Percentiles rank a stretch among this genome's conserved stretches.
These are phyloP conservation scores for Candida glaebosa DNA, from an alignment of 805 yeast genomes.

Conservation along the genomic window DNA sequence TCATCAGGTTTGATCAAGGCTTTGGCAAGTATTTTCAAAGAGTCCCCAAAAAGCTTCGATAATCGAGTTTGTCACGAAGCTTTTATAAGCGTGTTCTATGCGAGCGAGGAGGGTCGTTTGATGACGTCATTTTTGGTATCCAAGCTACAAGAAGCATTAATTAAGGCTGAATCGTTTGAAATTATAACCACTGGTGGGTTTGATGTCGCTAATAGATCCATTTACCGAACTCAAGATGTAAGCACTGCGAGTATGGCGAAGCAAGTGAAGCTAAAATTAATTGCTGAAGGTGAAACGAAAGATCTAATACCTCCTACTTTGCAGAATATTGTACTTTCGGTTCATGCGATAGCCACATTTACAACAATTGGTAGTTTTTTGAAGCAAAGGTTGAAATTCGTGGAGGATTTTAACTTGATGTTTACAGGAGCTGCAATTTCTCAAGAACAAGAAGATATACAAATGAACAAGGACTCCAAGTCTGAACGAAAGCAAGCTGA, in stretches of 20 bases:
- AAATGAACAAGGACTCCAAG: slow-evolving; percentile 13
- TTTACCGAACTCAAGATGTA: slow-evolving; percentile 12
- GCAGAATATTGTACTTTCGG: slow-evolving; percentile 40
- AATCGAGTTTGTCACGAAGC: slow-evolving; percentile 38
- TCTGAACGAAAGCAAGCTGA: slow-evolving; percentile 6
- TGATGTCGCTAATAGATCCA: slow-evolving; percentile 5
- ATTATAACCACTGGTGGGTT: slow-evolving; percentile 47
- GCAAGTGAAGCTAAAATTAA: slow-evolving; percentile 60
- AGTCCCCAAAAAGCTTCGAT: slow-evolving; percentile 16
- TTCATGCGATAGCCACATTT: slow-evolving; percentile 61
- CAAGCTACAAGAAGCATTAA: slow-evolving; percentile 68
- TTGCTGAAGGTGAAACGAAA: slow-evolving; percentile 14
- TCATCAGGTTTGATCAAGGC: slow-evolving; percentile 60
- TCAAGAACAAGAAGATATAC: slow-evolving; percentile 9
- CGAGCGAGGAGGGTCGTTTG: slow-evolving; percentile 17
- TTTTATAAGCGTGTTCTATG: slow-evolving; percentile 42
- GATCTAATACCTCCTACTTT: slow-evolving; percentile 19
- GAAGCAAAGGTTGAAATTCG: slow-evolving; percentile 35
- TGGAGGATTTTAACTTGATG: slow-evolving; percentile 17
- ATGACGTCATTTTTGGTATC: slow-evolving; percentile 43
- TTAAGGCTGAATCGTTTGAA: slow-evolving; percentile 71
- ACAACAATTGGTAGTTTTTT: slow-evolving; percentile 48
- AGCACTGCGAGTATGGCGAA: slow-evolving; percentile 65
- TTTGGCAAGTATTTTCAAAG: slow-evolving; percentile 34
- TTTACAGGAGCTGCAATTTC: slow-evolving; percentile 7